Evolutionary conservation across 148 eudicot genomes (phyloP), one percentile per base, ranked within the genome.

Genomic region (Fagopyrum tataricum): DNA sequence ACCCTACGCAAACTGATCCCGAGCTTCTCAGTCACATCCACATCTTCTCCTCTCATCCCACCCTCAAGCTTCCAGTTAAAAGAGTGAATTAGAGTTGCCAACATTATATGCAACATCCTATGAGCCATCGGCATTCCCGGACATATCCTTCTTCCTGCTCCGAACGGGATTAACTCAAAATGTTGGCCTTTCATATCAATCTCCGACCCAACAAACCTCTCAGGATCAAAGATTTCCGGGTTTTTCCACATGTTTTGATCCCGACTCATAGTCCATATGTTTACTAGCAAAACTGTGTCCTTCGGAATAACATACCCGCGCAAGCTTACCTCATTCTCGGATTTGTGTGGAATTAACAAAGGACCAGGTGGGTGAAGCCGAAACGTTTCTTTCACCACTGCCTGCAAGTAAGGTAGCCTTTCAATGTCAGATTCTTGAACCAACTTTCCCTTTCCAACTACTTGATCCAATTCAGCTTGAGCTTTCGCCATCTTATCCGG

Each of bases 351-450:
- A 6, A 89, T 77, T 70, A 87, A 64, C 39, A 76, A 74, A 4
- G 90, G 90, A 5, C 85, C 87, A 11, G 96, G 87, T 8, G 92
- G 92, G 78, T 88, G 91, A 21, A 90, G 64, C 46, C 91, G 92
- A 5, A 52, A 52, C 21, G 58, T 82, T 44, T 90, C 95, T 47
- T 87, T 90, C 52, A 90, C 74, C 6, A 90, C 83, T 15, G 96
- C 96, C 73, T 83, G 78, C 18, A 90, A 82, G 82, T 90, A 90
- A 7, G 92, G 92, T 40, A 90, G 89, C 7, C 78, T 73, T 7
- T 79, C 76, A 18, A 87, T 74, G 78, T 80, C 79, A 0, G 78
- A 53, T 71, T 83, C 86, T 80, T 80, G 74, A 12, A 80, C 37
- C 42, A 69, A 5, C 7, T 13, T 1, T 6, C 58, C 73, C 7